Conservation (phyloP, 495 filamentous ascomycete genomes). For the Gamarada debralockiae region DNA sequence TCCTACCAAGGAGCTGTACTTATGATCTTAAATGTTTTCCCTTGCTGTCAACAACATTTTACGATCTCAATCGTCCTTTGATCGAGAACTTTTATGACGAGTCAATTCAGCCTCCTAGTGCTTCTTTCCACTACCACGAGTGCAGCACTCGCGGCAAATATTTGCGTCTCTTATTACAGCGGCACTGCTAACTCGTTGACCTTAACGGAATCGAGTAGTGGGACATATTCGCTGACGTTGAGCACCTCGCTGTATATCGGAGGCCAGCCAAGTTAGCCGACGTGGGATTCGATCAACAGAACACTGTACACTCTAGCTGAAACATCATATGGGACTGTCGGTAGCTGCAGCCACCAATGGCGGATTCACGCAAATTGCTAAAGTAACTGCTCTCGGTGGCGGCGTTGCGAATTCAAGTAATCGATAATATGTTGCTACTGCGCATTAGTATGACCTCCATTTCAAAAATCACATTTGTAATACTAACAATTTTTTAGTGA, state of each 20-base stretch:
- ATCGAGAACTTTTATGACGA: not conserved
- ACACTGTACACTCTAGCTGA: constrained; percentile 14
- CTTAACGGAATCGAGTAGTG: not conserved
- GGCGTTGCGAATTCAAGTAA: constrained; percentile 12
- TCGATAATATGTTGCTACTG: constrained; percentile 12
- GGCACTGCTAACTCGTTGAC: constrained; percentile 12
- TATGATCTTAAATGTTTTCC: no score
- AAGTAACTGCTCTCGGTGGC: not conserved
- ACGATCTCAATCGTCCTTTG: not conserved
- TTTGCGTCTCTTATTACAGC: constrained; percentile 19
- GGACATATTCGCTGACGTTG: constrained; percentile 7
- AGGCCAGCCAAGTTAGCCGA: constrained; percentile 20
- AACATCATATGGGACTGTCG: constrained; percentile 1
- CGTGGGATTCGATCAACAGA: constrained; percentile 8
- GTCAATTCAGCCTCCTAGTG: no score
- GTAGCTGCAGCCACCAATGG: constrained; percentile 5
- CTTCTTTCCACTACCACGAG: not conserved
- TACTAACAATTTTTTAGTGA: not conserved
- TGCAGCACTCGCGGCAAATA: constrained; percentile 1
- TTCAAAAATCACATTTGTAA: not conserved
- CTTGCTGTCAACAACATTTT: no score
- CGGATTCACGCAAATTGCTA: not conserved
- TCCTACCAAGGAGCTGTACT: not conserved
- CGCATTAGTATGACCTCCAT: constrained; percentile 14
- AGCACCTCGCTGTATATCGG: constrained; percentile 4